Percentiles rank a stretch among this genome's conserved stretches.
These are phyloP conservation scores for Benincasa hispida DNA, from an alignment of 306 rosid genomes.

Conservation along the genomic window DNA sequence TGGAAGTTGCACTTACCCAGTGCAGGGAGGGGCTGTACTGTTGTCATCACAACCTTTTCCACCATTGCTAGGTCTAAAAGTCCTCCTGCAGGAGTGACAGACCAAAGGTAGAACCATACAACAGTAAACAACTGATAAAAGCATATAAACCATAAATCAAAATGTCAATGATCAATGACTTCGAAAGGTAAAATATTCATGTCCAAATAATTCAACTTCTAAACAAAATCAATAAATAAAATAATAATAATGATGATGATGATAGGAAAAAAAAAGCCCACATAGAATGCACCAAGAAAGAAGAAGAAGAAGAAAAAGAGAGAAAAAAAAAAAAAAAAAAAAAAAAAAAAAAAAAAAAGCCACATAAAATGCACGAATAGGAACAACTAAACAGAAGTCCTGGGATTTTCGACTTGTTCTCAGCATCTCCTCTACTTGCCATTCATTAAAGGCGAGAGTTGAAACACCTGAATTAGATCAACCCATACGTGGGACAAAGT, in stretches of 20 bases:
- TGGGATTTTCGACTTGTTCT: neutral
- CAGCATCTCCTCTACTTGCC: neutral
- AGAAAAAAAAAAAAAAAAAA: too few relatives aligned
- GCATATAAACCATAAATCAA: neutral
- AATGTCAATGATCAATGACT: neutral
- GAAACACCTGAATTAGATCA: neutral
- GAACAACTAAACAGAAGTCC: too few relatives aligned
- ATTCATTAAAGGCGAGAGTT: neutral
- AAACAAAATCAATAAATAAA: too few relatives aligned
- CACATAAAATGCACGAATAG: too few relatives aligned
- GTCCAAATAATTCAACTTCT: neutral
- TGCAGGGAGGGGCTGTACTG: conserved; percentile 87
- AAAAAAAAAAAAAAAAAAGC: too few relatives aligned
- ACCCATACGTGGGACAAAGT: neutral
- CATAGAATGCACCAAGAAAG: too few relatives aligned
- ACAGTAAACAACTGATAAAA: neutral
- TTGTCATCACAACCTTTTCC: conserved; percentile 51
- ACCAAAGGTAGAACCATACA: conserved; percentile 10
- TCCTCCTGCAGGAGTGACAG: conserved; percentile 49
- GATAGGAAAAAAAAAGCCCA: too few relatives aligned
- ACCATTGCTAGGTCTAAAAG: conserved; percentile 28
- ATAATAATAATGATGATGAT: too few relatives aligned
- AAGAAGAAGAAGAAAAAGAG: too few relatives aligned
- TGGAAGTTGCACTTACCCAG: conserved; percentile 40
- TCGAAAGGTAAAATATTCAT: neutral